phyloP scores from a whole-genome alignment of 345 rosid genomes.

The Clarkia xantiana region DNA sequence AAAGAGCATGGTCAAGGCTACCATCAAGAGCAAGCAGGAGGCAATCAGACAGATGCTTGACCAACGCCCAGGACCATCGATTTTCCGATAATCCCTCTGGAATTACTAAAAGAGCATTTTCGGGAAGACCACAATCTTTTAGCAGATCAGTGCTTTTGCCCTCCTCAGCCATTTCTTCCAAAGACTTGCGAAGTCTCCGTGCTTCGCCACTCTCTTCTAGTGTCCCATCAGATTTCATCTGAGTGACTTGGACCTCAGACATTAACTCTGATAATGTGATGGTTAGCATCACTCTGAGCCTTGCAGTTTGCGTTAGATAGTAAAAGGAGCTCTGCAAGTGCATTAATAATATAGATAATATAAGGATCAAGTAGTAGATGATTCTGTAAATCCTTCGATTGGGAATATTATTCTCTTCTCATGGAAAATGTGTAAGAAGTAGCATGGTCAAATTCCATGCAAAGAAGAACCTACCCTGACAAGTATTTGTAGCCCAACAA shows the following conservation, averaged over 20 bases:
- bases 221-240: slow-evolving; percentile 84
- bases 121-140: slow-evolving; percentile 75
- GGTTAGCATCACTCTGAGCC: slow-evolving; percentile 89
- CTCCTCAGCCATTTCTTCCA: slow-evolving; percentile 92
- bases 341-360: slow-evolving; percentile 8
- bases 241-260: slow-evolving; percentile 96
- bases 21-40: slow-evolving; percentile 95
- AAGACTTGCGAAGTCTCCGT: slow-evolving; percentile 65
- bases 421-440: too few relatives aligned
- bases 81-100: slow-evolving; percentile 52
- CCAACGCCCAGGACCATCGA: slow-evolving; percentile 84
- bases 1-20: slow-evolving; percentile 81
- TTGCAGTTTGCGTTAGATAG: slow-evolving; percentile 80
- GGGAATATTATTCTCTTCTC: too few relatives aligned
- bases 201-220: slow-evolving; percentile 98
- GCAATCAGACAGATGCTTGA: slow-evolving; percentile 60
- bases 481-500: slow-evolving; percentile 83
- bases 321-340: slow-evolving; percentile 76
- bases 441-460: too few relatives aligned
- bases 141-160: slow-evolving; percentile 44
- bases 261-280: slow-evolving; percentile 91
- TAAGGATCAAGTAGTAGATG: slow-evolving; percentile 4
- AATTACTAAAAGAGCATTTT: slow-evolving; percentile 37
- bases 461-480: slow-evolving; percentile 45
- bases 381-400: neutral